Evolutionary conservation across 2,329 filamentous ascomycete genomes (phyloP), one percentile per base, ranked within the genome.

Genomic region (Aureobasidium uvarum): DNA sequence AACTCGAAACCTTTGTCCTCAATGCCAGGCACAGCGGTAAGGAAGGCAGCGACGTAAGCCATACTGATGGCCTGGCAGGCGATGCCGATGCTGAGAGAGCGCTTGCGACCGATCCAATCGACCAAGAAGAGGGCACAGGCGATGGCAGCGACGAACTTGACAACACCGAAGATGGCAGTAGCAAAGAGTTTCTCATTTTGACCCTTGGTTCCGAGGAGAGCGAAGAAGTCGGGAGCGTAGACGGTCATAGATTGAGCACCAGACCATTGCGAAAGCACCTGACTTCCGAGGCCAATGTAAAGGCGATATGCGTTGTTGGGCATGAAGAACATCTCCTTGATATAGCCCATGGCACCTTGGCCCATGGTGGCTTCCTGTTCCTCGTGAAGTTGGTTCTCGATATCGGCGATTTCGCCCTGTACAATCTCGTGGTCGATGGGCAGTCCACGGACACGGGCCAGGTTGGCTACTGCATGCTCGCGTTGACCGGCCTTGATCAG

Each of bases 71-170:
- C 72, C 66, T 84, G 82, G 0, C 83, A 70, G 2, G 73, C 72
- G 43, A 84, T 82, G n/a, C 81, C 81, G 36, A 77, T 75, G 25
- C 75, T 71, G 7, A 84, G 75, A 1, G 80, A 74, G 36, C 81
- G 76, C 76, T 91, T 92, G 66, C 90, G 86, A 5, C 90, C 90
- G 68, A 92, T 86, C 58, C 89, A 85, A 70, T 92, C 90, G 68
- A 92, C 88, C 8, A 92, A 82, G 82, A 92, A 91, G 54, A 92
- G 81, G 0, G 89, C 89, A 73, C 89, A 92, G 46, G 84, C 69
- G 39, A 92, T 74, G 20, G 88, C 85, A 0, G 87, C 82, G 7
- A 85, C 74, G 59, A 92, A 83, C 74, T 92, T 92, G 70, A 92
- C 81, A 62, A 91, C 84, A 56, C 90, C 89, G 62, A 92, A 91